Percentiles rank a stretch among this genome's conserved stretches.
phyloP scores from a whole-genome alignment of 73 alveolate species.

The Breviolum minutum region DNA sequence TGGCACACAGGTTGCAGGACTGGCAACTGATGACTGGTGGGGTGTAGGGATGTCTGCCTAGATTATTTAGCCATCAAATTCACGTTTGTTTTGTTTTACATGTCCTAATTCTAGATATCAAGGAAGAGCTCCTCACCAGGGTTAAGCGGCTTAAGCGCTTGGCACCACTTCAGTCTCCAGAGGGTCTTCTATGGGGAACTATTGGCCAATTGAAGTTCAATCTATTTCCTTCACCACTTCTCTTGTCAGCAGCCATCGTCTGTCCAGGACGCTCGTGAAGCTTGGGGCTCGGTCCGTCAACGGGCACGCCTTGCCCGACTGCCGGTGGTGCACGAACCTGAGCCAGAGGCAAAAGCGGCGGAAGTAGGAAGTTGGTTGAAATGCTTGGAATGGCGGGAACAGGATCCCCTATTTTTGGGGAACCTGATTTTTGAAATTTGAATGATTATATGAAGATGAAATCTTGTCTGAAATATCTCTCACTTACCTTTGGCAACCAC shows the following conservation, averaged over 20 bases:
- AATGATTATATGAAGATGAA: no score
- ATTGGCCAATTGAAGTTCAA: not conserved
- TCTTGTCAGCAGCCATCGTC: not conserved
- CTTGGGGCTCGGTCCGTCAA: conserved; percentile 87
- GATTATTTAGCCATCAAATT: not conserved
- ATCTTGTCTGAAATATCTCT: no score
- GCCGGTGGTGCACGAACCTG: conserved; percentile 77
- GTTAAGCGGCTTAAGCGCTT: no score
- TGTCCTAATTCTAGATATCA: no score
- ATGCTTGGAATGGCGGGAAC: no score
- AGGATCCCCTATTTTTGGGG: no score
- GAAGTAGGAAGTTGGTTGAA: not conserved
- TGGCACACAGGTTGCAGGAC: conserved; percentile 61
- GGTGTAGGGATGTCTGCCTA: not conserved
- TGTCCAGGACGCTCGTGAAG: conserved; percentile 75
- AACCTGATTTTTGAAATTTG: no score
- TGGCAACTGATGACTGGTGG: not conserved
- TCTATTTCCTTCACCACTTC: not conserved
- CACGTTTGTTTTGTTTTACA: not conserved
- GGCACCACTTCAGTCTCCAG: not conserved
- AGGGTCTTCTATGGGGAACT: not conserved
- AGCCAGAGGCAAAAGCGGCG: not conserved
- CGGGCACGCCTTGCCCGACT: conserved; percentile 84
- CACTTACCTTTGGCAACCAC: no score
- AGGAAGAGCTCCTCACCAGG: no score